Evolutionary conservation across 306 rosid genomes (phyloP).

Genomic region (Cucumis cinereus): DNA sequence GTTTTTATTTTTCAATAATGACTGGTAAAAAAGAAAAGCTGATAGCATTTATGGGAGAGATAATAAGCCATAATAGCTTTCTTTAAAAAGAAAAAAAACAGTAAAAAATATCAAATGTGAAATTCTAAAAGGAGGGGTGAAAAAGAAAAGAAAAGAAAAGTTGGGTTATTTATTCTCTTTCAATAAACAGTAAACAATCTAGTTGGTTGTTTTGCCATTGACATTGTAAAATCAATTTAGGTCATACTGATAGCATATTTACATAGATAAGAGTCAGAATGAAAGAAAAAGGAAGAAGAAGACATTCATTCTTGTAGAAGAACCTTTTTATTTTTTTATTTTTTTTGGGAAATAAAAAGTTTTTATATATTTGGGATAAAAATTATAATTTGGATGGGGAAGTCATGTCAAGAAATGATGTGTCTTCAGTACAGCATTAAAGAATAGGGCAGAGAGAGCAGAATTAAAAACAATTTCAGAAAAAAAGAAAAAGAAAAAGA

Average conservation of each 20-base stretch:
- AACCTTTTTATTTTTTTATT: background rate
- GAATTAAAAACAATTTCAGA: background rate
- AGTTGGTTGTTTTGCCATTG: background rate
- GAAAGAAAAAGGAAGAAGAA: background rate
- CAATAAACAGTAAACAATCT: background rate
- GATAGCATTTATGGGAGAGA: background rate
- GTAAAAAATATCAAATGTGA: background rate
- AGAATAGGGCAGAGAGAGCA: constrained; percentile 21
- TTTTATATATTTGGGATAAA: constrained; percentile 20
- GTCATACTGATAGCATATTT: too few species aligned
- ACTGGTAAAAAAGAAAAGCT: background rate
- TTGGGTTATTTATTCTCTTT: background rate
- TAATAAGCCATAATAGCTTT: background rate
- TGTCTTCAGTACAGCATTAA: constrained; percentile 12
- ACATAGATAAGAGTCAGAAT: background rate
- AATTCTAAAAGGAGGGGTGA: background rate
- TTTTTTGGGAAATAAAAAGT: constrained; percentile 18
- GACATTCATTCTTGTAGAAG: background rate
- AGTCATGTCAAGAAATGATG: constrained; percentile 18
- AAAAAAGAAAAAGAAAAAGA: background rate
- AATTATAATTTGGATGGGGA: constrained; percentile 4
- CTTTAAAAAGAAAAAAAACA: background rate
- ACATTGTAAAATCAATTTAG: background rate
- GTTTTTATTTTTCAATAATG: too few species aligned
- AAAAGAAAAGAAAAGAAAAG: background rate